phyloP scores from a whole-genome alignment of 352 stramenopile genomes.

The Thraustochytrium sp. region DNA sequence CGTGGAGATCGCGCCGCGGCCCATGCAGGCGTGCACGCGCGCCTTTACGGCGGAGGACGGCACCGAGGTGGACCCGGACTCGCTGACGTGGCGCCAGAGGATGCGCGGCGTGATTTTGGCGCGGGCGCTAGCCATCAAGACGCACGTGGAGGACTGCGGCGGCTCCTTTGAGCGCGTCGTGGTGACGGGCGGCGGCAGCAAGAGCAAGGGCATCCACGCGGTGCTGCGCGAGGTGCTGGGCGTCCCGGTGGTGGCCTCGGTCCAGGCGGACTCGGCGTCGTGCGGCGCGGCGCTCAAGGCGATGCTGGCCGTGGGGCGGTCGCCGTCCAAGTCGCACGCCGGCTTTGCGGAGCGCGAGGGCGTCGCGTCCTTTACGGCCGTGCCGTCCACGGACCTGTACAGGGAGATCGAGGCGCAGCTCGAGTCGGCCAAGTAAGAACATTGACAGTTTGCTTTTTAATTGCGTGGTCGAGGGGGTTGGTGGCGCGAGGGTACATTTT shows the following conservation, averaged over 20 bases:
- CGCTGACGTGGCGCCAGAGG: neutral
- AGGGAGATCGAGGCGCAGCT: neutral
- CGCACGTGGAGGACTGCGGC: neutral
- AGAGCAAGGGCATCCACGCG: neutral
- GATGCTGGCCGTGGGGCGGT: neutral
- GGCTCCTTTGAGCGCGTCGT: neutral
- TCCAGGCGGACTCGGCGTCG: conserved; percentile 11
- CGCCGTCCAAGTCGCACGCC: neutral
- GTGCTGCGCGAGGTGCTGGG: conserved; percentile 38
- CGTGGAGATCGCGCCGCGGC: conserved; percentile 36
- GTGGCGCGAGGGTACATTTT: too few relatives aligned
- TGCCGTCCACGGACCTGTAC: neutral
- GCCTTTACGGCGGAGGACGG: neutral
- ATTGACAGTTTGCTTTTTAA: too few relatives aligned
- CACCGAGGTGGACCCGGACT: neutral
- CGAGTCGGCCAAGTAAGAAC: too few relatives aligned
- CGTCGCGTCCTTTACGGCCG: neutral
- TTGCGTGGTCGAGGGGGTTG: too few relatives aligned
- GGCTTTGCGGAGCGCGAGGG: neutral
- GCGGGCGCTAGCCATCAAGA: conserved; percentile 28
- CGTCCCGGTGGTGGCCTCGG: neutral
- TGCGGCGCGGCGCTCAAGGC: conserved; percentile 20
- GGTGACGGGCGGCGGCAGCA: conserved; percentile 35
- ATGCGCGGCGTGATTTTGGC: conserved; percentile 31
- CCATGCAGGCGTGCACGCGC: neutral